These are phyloP conservation scores for Phytophthora syringae DNA, from an alignment of 352 stramenopile species.

Conservation along the genomic window DNA sequence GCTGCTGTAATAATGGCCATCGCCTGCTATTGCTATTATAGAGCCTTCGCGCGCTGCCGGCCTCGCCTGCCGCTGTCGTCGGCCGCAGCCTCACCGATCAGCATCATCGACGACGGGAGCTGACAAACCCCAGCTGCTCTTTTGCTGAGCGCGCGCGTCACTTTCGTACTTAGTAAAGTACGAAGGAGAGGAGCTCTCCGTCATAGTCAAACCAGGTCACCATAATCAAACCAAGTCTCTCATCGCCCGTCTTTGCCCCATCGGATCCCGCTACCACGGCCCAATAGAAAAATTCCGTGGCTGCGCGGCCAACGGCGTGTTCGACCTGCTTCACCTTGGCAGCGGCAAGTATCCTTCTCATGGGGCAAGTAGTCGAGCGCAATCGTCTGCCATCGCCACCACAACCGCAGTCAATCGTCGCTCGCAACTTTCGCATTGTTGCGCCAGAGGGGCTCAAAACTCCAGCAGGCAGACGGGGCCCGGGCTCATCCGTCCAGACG, in stretches of 20 bases:
- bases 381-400: neutral
- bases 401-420: slow-evolving; percentile 5
- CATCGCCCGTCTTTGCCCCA: slow-evolving; percentile 7
- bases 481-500: slow-evolving; percentile 8
- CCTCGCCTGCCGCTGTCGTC: too few species aligned
- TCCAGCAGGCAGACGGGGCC: slow-evolving; percentile 36
- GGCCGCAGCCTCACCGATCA: too few species aligned
- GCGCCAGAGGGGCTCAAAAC: slow-evolving; percentile 27
- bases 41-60: too few species aligned
- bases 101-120: too few species aligned
- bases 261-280: slow-evolving; percentile 30
- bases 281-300: slow-evolving; percentile 36
- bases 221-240: slow-evolving; percentile 17
- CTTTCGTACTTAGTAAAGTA: slow-evolving; percentile 18
- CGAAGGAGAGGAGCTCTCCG: slow-evolving; percentile 14
- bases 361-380: too few species aligned
- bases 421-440: slow-evolving; percentile 31
- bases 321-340: too few species aligned
- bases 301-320: neutral
- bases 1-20: neutral
- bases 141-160: slow-evolving; percentile 8
- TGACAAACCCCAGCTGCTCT: too few species aligned
- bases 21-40: neutral
- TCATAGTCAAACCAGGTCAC: too few species aligned
- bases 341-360: too few species aligned